Evolutionary conservation across 176 grass and related monocot genomes (phyloP), one percentile per base, ranked within the genome.

Genomic region (Zizania latifolia): DNA sequence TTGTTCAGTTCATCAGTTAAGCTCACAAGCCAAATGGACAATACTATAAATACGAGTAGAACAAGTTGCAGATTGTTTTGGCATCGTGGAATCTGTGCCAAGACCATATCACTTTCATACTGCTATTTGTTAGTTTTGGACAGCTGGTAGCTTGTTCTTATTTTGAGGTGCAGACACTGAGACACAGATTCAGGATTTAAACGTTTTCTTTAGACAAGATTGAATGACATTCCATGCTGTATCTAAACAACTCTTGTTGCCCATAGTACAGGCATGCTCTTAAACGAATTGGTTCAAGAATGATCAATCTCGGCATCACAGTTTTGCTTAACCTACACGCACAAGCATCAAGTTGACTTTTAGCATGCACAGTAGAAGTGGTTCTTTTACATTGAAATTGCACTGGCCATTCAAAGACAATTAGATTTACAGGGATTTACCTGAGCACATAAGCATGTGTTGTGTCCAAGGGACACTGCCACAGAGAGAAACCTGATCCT

Each of bases 101-200:
- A 67, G 36, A 57, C 38, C 43, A 71, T 70, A 76, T 56, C 60
- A 82, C 43, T 59, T 80, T 22, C 35, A 45, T 15, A 35, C 34
- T 48, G 35, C 55, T 48, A 33, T 35, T 62, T 70, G 22, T 9
- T 32, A 15, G 33, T 35, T 32, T 30, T 28, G 41, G 58, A 71
- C 40, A 51, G 3, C 9, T 67, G 36, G 44, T 58, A 37, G 44
- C 78, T 77, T 82, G 65, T 71, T 28, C 78, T 7, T 65, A 45
- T 45, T 82, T 82, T 65, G 72, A 77, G 84, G 65, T 34, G 16
- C 34, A 22, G 68, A 79, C 85, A 87, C 12, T 19, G 74, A 23
- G 60, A 54, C 60, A 55, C 7, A 55, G 75, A 43, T 83, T 79
- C 80, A 69, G 54, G 75, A 66, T 82, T 70, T 28, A 46, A 77